Base-by-base conservation (phyloP, 148 eudicot genomes). In the Vaccinium macrocarpon region DNA sequence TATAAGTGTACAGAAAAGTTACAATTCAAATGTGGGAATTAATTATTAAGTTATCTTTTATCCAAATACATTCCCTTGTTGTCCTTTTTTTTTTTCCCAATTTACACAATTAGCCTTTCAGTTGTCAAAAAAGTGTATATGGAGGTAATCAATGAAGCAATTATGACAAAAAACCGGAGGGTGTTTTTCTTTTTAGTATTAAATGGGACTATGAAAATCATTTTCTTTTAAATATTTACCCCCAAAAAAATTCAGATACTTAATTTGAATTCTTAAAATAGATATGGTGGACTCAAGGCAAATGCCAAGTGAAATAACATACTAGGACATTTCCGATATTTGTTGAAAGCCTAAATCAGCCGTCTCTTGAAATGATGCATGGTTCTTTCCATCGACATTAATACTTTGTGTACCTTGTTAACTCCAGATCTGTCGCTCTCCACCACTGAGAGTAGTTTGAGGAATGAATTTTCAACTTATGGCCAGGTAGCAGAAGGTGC, bases 401-500 rank as follows among this genome's bases (percentile, higher is more conserved):
- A 64, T 48, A 4, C 2, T 76, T 80, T 73, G 25, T 68, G 57
- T 83, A 49, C n/a, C 14, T 82, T 55, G 27, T 32, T 51, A 35
- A 23, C 56, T 83, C 73, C 86, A 90, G 92, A 90, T 85, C 42
- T 90, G 76, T 81, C 92, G 27, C 85, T 62, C 70, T 84, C 90
- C 61, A 85, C 88, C 27, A 85, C 59, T 83, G 89, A 86, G 84
- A 88, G 86, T 72, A 46, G 56, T 75, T 73, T 90, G 71, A 79
- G 78, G 88, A 82, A 81, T 71, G 88, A 86, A 76, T 90, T 90
- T 82, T 88, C 90, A 83, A 83, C 68, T 46, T 90, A 84, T 88
- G 92, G 92, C 76, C 80, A 83, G 82, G 84, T 88, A 82, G 92
- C 88, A 71, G 90, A 90, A 85, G 89, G 92, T 90, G 84, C 29